Evolutionary conservation across 495 filamentous ascomycete species (phyloP).

Genomic region (Neurospora sublineolata): DNA sequence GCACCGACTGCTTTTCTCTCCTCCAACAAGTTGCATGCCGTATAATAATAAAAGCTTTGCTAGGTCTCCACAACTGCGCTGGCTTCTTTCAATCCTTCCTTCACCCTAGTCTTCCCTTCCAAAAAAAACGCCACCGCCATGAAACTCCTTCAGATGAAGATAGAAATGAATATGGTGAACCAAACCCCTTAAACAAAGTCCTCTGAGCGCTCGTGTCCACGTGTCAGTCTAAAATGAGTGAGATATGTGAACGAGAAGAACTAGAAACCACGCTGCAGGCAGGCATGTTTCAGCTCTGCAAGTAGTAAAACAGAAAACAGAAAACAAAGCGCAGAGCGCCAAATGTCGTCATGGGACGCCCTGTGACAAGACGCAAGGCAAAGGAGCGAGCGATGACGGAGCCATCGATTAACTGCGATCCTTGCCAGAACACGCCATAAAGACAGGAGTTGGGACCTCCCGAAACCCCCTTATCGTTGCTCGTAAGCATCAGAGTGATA

Average conservation of each 20-base stretch:
- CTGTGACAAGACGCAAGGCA: not conserved
- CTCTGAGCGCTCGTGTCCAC: not conserved
- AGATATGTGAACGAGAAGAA: not conserved
- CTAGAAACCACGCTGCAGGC: not conserved
- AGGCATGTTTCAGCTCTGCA: not conserved
- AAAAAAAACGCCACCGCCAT: not conserved
- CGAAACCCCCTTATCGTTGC: slow-evolving; percentile 4
- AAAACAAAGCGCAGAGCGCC: not conserved
- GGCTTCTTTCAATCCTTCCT: not conserved
- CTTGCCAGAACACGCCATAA: not conserved
- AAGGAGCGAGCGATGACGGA: not conserved
- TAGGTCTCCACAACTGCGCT: not conserved
- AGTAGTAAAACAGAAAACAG: not conserved
- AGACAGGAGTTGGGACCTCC: not conserved
- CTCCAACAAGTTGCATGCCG: not conserved
- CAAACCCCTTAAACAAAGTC: not conserved
- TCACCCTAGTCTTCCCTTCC: not conserved
- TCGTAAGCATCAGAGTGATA: slow-evolving; percentile 8
- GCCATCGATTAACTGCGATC: not conserved
- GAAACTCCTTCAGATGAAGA: not conserved
- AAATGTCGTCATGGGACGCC: not conserved
- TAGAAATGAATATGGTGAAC: not conserved
- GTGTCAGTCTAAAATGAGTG: not conserved
- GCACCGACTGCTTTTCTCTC: not conserved
- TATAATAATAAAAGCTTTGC: not conserved